Percentiles rank a stretch among this genome's conserved stretches.
phyloP scores from a whole-genome alignment of 148 eudicot species.

The Salicornia ramosissima region DNA sequence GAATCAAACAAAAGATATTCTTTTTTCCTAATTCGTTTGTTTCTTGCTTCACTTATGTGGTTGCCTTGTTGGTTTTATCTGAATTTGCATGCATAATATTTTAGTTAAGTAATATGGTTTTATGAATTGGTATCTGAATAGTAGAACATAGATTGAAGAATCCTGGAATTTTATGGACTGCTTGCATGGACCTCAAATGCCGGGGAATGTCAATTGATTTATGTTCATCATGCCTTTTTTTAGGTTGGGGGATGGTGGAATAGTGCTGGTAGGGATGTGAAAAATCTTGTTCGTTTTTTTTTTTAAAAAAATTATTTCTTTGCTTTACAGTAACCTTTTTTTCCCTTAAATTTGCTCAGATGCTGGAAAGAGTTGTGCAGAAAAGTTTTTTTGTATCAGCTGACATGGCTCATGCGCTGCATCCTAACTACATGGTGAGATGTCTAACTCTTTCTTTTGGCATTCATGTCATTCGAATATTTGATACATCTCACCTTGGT shows the following conservation, averaged over 20 bases:
- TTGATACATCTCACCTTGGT: not conserved
- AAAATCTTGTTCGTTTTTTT: too few relatives aligned
- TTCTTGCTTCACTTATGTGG: too few relatives aligned
- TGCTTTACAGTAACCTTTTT: not conserved
- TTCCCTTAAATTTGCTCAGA: conserved; percentile 28
- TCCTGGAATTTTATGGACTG: not conserved
- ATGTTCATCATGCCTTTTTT: too few relatives aligned
- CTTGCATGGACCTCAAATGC: not conserved
- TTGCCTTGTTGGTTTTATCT: too few relatives aligned
- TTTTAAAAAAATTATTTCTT: too few relatives aligned
- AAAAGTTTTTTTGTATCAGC: conserved; percentile 92
- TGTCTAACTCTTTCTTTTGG: not conserved
- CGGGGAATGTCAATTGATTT: too few relatives aligned
- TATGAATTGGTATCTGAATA: not conserved
- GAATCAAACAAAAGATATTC: not conserved
- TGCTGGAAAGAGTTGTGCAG: conserved; percentile 75
- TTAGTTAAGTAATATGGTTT: not conserved
- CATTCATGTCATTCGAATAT: not conserved
- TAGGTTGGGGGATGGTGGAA: too few relatives aligned
- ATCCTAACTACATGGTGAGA: conserved; percentile 89
- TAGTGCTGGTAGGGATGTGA: too few relatives aligned
- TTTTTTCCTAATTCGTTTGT: too few relatives aligned
- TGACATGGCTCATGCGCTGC: conserved; percentile 99
- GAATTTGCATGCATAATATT: not conserved
- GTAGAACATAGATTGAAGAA: not conserved